Evolutionary conservation across 2,329 filamentous ascomycete species (phyloP), one percentile per base, ranked within the genome.

Genomic region (Mariannaea elegans): DNA sequence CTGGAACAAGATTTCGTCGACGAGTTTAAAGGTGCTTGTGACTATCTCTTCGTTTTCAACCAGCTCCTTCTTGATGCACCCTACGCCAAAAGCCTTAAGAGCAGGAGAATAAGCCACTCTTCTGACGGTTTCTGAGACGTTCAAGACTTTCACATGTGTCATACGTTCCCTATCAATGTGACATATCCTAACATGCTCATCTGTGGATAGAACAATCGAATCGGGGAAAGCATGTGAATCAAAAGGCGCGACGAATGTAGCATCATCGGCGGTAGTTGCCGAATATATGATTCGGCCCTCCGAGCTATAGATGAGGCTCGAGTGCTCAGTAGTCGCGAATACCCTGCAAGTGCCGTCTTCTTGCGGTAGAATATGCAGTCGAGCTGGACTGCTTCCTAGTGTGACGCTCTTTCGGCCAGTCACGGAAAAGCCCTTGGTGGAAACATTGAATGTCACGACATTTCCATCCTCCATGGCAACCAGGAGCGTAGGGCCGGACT

Each of bases 261-360:
- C 92, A 63, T 93, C 90, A 62, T 97, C 92, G 3, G 94, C 93
- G 12, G 94, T 97, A 2, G 97, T 92, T 2, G 95, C 94, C 4
- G 94, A 97, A 77, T 96, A 99, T 1, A 97, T 88, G 38, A 97
- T 90, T 19, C 94, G 86, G 1, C 91, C 92, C 72, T 97, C 93
- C 0, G 89, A 88, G 8, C 91, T 91, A 72, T 99, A 97, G 47
- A 99, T 97, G 54, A 99, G 78, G 64, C 92, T 97, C 0, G 95
- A 92, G 72, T 97, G 93, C 70, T 99, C 95, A 57, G 93, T 97
- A 0, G 93, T 97, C 1, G 93, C 93, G 73, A 99, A 97, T 1
- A 99, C 89, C 68, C 91, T 96, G 72, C 84, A 91, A 1, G 92
- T 79, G 0, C 85, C 86, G 46, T 89, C 80, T 1, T 81, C 81